A percentile compares a stretch with the other conserved stretches of the same genome.
Evolutionary conservation across 1,284 basidiomycete genomes (phyloP).

Genomic region (Naganishia sp.): DNA sequence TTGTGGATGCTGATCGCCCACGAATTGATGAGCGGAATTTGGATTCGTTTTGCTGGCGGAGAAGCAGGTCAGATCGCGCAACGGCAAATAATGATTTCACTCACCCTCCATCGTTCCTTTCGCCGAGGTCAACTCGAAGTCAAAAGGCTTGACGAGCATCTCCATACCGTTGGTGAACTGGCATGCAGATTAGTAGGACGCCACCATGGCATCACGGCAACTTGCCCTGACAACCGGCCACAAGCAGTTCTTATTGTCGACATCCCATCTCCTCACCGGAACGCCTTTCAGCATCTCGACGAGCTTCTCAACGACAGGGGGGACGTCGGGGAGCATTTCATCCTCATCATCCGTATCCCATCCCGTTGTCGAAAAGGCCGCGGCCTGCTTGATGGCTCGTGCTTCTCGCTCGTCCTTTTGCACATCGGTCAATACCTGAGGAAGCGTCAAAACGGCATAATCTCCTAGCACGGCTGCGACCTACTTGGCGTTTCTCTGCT

Average conservation of each 20-base stretch:
- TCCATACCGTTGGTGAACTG: slow-evolving; percentile 39
- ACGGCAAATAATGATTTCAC: background rate
- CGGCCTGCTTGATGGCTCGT: slow-evolving; percentile 11
- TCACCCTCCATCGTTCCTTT: slow-evolving; percentile 72
- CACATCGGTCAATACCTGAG: background rate
- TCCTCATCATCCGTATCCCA: slow-evolving; percentile 23
- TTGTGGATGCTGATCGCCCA: slow-evolving; percentile 97
- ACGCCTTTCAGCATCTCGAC: background rate
- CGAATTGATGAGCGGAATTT: slow-evolving; percentile 73
- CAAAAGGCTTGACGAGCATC: slow-evolving; percentile 68
- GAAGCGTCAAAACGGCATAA: background rate
- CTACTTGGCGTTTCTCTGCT: slow-evolving; percentile 2
- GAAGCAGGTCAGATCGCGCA: background rate
- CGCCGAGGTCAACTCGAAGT: slow-evolving; percentile 80
- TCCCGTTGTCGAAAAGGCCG: slow-evolving; percentile 4
- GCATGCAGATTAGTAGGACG: background rate
- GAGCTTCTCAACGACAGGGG: slow-evolving; percentile 1
- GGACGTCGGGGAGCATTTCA: background rate
- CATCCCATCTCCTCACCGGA: slow-evolving; percentile 20
- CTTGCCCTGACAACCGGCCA: slow-evolving; percentile 32
- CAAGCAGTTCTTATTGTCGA: slow-evolving; percentile 14
- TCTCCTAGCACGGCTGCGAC: no score
- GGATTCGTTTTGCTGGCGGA: slow-evolving; percentile 16
- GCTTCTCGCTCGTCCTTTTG: slow-evolving; percentile 6
- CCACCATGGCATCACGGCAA: background rate